Base-by-base conservation (phyloP, 768 basidiomycete species). In the Boletus eberwhitei region DNA sequence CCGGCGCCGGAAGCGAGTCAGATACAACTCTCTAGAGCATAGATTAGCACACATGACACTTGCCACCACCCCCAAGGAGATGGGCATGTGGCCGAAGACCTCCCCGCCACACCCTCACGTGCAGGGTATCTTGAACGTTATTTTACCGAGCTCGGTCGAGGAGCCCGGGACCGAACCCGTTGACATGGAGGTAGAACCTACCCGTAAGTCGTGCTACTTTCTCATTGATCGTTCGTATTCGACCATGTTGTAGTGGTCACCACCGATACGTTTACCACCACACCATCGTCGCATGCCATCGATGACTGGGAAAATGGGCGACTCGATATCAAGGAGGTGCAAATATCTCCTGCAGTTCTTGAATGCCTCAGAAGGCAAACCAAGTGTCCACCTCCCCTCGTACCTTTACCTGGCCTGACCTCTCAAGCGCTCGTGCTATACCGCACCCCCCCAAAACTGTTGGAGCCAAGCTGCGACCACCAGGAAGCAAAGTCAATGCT, bases 171-270 rank as follows among this genome's bases (percentile, higher is more conserved):
- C 71, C 19, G 87, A 89, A 51, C 73, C 84, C 3, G 77, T 75
- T 26, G 79, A 76, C 43, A 90, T 90, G 88, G 83, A 81, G 56
- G 77, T 81, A 5, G 87, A 87, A 63, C 84, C 80, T 59, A 81
- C 87, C 64, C 74, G 88, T 90, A 69, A 77, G 63, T 43, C 21
- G 32, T 48, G 35, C 34, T 59, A 32, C 38, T 19, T 16, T 58
- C 24, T 58, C n/a, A 11, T 44, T 36, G 48, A 26, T 38, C 43
- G 44, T 14, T 57, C 36, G 3, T 36, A 40, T 26, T 26, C 32
- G 39, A 54, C 50, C n/a, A 36, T 38, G 17, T 39, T 39, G 7
- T 29, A 62, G 55, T 41, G 12, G 43, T 59, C 50, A 42, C 2
- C 35, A 21, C 39, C 32, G 42, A 50, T 38, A 6, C 19, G 24